Conservation (phyloP, 352 stramenopile genomes). For the Globisporangium megalacanthum region DNA sequence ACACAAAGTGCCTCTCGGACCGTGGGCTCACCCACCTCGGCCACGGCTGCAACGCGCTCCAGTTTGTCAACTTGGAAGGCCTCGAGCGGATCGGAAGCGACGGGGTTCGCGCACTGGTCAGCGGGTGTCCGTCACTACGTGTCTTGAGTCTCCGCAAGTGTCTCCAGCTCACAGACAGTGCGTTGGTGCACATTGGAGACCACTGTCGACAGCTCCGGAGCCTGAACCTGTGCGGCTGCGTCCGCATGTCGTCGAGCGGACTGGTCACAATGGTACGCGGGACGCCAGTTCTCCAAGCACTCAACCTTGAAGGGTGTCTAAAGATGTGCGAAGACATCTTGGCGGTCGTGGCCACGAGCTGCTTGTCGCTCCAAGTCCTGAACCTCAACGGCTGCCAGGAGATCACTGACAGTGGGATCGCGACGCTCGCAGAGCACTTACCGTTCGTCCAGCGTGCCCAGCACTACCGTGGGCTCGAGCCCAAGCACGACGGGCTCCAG, state of each 20-base stretch:
- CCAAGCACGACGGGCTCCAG: conserved; percentile 35
- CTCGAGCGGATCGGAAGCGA: conserved; percentile 46
- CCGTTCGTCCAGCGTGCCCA: conserved; percentile 55
- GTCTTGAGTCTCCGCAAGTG: conserved; percentile 62
- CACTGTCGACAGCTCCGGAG: conserved; percentile 43
- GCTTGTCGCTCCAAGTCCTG: conserved; percentile 52
- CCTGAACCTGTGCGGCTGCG: conserved; percentile 60
- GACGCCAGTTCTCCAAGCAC: conserved; percentile 44
- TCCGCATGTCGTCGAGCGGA: conserved; percentile 47
- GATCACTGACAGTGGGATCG: conserved; percentile 67
- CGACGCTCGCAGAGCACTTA: conserved; percentile 60
- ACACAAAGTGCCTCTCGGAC: conserved; percentile 51
- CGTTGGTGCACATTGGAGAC: conserved; percentile 42
- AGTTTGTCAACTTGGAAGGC: conserved; percentile 76
- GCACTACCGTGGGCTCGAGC: conserved; percentile 57
- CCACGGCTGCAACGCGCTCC: conserved; percentile 38
- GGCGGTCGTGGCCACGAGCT: conserved; percentile 40
- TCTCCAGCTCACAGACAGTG: conserved; percentile 47
- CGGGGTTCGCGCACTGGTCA: conserved; percentile 39
- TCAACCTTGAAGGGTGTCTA: conserved; percentile 66
- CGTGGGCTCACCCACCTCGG: conserved; percentile 46
- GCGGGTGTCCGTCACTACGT: conserved; percentile 44
- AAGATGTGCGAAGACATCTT: conserved; percentile 72
- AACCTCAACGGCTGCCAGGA: conserved; percentile 74
- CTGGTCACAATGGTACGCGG: conserved; percentile 45